Evolutionary conservation across 148 eudicot genomes (phyloP).

Genomic region (Rhododendron ovatum): DNA sequence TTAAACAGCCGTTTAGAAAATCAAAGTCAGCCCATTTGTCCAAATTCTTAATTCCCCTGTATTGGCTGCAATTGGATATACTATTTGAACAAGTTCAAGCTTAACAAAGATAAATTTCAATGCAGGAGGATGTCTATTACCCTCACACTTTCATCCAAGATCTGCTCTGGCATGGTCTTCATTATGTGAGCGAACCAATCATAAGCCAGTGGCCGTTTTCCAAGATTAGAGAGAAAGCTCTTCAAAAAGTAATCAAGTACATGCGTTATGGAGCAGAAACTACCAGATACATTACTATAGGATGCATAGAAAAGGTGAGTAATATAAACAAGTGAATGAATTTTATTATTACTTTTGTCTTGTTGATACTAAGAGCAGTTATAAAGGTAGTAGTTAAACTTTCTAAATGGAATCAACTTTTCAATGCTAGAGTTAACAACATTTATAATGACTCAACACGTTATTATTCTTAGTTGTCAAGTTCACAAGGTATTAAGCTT

Average conservation of each 20-base stretch:
- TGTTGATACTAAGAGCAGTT: not conserved
- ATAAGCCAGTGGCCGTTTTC: conserved; percentile 6
- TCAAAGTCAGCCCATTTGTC: not conserved
- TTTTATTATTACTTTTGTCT: not conserved
- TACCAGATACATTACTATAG: conserved; percentile 8
- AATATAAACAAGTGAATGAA: not conserved
- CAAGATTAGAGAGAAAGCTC: conserved; percentile 17
- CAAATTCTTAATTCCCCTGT: not conserved
- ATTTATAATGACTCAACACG: too few relatives aligned
- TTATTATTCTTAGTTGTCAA: not conserved
- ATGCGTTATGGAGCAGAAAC: conserved; percentile 6
- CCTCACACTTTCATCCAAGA: conserved; percentile 14
- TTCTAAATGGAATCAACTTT: not conserved
- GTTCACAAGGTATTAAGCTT: not conserved
- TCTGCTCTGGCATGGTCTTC: conserved; percentile 12
- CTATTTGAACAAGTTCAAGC: not conserved
- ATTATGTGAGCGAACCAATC: conserved; percentile 12
- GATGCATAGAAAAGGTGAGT: conserved; percentile 5
- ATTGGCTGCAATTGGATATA: not conserved
- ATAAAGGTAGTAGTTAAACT: not conserved
- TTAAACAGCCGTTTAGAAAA: too few relatives aligned
- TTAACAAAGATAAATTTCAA: not conserved
- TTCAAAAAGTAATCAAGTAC: not conserved
- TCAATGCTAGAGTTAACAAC: not conserved
- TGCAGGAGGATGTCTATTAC: conserved; percentile 16